These are phyloP conservation scores for Boletus insuetus DNA, from an alignment of 768 basidiomycete genomes.

Conservation along the genomic window DNA sequence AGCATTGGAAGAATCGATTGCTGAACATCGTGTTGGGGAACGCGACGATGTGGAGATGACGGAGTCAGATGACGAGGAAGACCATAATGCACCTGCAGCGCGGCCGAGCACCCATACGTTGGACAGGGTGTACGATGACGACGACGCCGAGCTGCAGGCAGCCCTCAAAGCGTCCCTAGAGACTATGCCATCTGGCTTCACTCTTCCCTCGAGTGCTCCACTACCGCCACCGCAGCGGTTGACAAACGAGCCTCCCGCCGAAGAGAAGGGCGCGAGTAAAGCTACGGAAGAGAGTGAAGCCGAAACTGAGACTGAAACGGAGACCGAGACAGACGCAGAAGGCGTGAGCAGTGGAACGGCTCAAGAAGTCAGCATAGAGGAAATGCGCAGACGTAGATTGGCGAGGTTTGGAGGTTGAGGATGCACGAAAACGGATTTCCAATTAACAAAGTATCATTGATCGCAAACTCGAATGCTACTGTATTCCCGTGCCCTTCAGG, in stretches of 20 bases:
- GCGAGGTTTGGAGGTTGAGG: slow-evolving; percentile 58
- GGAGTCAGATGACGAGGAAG: slow-evolving; percentile 27
- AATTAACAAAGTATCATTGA: not conserved
- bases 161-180: slow-evolving; percentile 83
- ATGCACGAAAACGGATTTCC: not conserved
- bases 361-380: slow-evolving; percentile 52
- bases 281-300: slow-evolving; percentile 11
- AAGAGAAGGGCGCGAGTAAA: slow-evolving; percentile 9
- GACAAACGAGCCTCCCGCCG: not conserved
- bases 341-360: not conserved
- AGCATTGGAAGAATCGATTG: slow-evolving; percentile 32
- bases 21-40: slow-evolving; percentile 15
- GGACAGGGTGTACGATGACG: slow-evolving; percentile 73
- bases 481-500: not conserved
- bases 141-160: slow-evolving; percentile 84
- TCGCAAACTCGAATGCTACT: not conserved
- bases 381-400: slow-evolving; percentile 60
- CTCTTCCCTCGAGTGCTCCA: slow-evolving; percentile 28
- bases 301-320: slow-evolving; percentile 34
- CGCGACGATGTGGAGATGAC: slow-evolving; percentile 19
- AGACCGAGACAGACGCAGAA: slow-evolving; percentile 22
- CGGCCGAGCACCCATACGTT: slow-evolving; percentile 2
- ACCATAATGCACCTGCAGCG: slow-evolving; percentile 5
- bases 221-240: slow-evolving; percentile 17
- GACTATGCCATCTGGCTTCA: slow-evolving; percentile 52